Evolutionary conservation across 768 basidiomycete species (phyloP).

Genomic region (Tylopilus cervinicoccineus): DNA sequence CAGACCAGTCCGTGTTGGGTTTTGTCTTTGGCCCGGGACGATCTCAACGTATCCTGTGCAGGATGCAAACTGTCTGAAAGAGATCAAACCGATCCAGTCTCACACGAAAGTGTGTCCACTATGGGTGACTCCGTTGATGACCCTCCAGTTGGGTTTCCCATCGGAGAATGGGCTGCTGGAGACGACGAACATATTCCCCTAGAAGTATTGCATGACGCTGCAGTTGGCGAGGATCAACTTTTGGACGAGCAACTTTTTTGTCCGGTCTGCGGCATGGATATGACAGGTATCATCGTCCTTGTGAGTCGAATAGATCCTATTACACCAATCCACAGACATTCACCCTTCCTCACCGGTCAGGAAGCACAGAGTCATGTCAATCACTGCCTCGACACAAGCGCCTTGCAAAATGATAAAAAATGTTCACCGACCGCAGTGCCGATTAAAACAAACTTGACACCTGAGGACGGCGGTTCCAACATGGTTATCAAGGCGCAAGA

Average conservation of each 20-base stretch:
- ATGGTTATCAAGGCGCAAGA: neutral
- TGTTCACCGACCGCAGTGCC: neutral
- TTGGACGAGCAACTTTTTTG: conserved; percentile 13
- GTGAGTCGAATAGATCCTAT: conserved; percentile 28
- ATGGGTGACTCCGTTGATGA: neutral
- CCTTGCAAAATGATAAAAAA: conserved; percentile 9
- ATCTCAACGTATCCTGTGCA: conserved; percentile 1
- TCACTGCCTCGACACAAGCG: conserved; percentile 43
- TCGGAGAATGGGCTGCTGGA: conserved; percentile 64
- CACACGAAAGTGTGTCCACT: neutral
- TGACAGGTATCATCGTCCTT: conserved; percentile 4
- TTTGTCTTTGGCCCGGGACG: neutral
- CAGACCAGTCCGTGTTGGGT: conserved; percentile 11
- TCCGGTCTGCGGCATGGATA: conserved; percentile 23
- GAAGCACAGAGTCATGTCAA: conserved; percentile 55
- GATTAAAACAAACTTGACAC: neutral
- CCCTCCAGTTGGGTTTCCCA: conserved; percentile 18
- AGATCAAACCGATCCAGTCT: neutral
- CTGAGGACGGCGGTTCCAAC: neutral
- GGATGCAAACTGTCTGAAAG: neutral
- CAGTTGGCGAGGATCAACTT: conserved; percentile 17
- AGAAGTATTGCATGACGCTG: conserved; percentile 23
- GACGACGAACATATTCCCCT: conserved; percentile 60
- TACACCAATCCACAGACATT: conserved; percentile 1
- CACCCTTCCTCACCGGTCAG: conserved; percentile 29